phyloP scores from a whole-genome alignment of 1,284 basidiomycete species.

The Hypsizygus ulmarius region DNA sequence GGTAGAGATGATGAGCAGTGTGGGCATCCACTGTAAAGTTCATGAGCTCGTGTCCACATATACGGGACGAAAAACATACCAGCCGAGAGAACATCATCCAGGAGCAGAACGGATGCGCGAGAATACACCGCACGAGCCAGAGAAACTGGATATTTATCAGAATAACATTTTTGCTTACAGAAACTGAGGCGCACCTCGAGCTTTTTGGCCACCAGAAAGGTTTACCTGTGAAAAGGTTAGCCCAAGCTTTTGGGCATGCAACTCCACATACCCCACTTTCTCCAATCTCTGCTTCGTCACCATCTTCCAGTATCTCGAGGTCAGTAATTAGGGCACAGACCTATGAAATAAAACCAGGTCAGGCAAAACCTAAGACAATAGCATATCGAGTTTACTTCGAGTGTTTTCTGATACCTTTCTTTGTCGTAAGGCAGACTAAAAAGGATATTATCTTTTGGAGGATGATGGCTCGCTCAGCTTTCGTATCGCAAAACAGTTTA shows the following conservation, averaged over 20 bases:
- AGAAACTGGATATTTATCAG: slow-evolving; percentile 52
- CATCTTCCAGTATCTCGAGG: slow-evolving; percentile 89
- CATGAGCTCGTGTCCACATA: background rate
- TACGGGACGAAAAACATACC: slow-evolving; percentile 2
- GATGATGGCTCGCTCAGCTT: background rate
- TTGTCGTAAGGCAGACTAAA: slow-evolving; percentile 84
- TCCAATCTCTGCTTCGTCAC: slow-evolving; percentile 90
- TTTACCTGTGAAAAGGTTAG: slow-evolving; percentile 55
- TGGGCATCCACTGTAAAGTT: slow-evolving; percentile 71
- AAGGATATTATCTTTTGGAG: slow-evolving; percentile 78
- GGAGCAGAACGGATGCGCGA: slow-evolving; percentile 77
- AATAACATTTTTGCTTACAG: background rate
- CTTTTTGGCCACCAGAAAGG: slow-evolving; percentile 93
- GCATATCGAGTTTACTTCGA: slow-evolving; percentile 40
- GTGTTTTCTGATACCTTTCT: slow-evolving; percentile 73
- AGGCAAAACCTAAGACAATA: background rate
- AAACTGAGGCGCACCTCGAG: slow-evolving; percentile 56
- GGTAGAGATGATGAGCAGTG: slow-evolving; percentile 82
- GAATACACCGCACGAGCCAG: slow-evolving; percentile 94
- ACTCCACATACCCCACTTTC: slow-evolving; percentile 65
- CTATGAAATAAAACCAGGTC: slow-evolving; percentile 17
- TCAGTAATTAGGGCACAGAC: slow-evolving; percentile 62
- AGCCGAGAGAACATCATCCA: slow-evolving; percentile 84
- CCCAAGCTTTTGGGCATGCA: background rate
- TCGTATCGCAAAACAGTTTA: background rate